These are phyloP conservation scores for Extremus antarcticus DNA, from an alignment of 495 filamentous ascomycete species.

Conservation along the genomic window DNA sequence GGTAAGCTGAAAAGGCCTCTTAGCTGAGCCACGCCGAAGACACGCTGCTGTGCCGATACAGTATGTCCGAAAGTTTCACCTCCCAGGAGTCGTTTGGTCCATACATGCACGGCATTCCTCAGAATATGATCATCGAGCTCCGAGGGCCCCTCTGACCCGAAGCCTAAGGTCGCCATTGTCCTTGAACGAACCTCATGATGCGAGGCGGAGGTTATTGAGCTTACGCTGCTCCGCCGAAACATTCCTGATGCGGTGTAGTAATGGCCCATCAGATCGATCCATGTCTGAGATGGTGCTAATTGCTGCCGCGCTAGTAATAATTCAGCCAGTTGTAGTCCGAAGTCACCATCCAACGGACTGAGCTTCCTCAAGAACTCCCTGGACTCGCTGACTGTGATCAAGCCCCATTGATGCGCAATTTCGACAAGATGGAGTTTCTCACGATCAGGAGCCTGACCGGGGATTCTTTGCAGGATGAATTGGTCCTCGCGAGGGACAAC, in stretches of 20 bases:
- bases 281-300: neutral
- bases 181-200: neutral
- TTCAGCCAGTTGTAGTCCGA: neutral
- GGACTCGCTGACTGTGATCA: neutral
- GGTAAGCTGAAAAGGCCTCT: neutral
- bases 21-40: neutral
- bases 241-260: neutral
- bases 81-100: neutral
- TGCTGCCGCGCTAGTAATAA: neutral
- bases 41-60: neutral
- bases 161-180: neutral
- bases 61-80: neutral
- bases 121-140: neutral
- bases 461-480: neutral
- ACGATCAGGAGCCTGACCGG: neutral
- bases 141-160: neutral
- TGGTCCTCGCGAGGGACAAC: neutral
- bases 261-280: neutral
- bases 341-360: neutral
- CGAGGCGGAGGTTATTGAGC: neutral
- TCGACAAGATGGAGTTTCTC: neutral
- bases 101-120: neutral
- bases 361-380: neutral
- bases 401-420: neutral
- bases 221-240: neutral